Conservation (phyloP, 1,284 basidiomycete genomes). For the Trichosporon faecale region DNA sequence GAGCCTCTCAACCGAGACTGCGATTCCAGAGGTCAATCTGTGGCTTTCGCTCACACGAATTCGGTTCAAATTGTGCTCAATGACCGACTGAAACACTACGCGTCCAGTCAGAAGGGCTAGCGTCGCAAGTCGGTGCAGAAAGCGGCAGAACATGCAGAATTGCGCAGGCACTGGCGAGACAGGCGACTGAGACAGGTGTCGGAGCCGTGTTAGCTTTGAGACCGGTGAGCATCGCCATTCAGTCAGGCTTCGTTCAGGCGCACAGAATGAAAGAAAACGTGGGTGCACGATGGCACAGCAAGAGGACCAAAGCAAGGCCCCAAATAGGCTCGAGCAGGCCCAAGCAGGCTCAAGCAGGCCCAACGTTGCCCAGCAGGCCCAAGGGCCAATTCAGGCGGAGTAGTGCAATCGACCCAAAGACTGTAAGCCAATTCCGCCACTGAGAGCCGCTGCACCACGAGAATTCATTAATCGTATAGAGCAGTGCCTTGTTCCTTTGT, state of each 20-base stretch:
- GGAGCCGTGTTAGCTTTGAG: not conserved
- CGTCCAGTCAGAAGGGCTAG: not conserved
- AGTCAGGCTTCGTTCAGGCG: not conserved
- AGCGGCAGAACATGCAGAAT: not conserved
- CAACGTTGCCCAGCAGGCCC: not conserved
- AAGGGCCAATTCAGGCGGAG: not conserved
- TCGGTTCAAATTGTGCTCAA: not conserved
- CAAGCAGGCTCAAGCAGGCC: not conserved
- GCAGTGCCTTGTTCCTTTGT: conserved; percentile 3
- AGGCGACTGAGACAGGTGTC: not conserved
- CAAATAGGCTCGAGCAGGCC: not conserved
- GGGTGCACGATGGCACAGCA: not conserved
- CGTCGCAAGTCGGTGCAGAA: not conserved
- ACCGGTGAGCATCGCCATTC: not conserved
- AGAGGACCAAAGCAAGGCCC: not conserved
- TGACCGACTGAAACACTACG: not conserved
- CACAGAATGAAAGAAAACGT: not conserved
- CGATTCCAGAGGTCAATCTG: not conserved
- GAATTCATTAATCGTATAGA: conserved; percentile 1
- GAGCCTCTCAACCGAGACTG: not conserved
- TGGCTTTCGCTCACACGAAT: not conserved
- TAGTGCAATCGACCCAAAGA: not conserved
- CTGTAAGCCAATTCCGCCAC: not conserved
- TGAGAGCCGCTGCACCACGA: not conserved
- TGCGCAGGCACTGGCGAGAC: not conserved